phyloP scores from a whole-genome alignment of 805 yeast genomes.

The Candida morakotiae region DNA sequence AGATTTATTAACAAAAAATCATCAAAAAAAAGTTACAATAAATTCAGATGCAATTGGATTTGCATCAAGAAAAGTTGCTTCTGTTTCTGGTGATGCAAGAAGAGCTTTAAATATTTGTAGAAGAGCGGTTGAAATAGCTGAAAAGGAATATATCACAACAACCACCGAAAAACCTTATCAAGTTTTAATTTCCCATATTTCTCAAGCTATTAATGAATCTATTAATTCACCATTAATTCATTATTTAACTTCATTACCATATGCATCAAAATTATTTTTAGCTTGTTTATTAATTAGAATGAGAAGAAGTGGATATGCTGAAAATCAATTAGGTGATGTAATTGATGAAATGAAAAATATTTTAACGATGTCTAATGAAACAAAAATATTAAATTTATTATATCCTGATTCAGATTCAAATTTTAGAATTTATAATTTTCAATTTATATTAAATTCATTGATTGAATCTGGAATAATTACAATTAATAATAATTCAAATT shows the following conservation, averaged over 20 bases:
- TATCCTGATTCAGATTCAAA: slow-evolving; percentile 24
- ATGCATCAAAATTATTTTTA: slow-evolving; percentile 69
- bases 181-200: slow-evolving; percentile 70
- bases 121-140: slow-evolving; percentile 87
- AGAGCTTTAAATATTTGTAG: slow-evolving; percentile 85
- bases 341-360: slow-evolving; percentile 69
- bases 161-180: slow-evolving; percentile 37
- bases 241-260: slow-evolving; percentile 57
- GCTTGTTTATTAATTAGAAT: slow-evolving; percentile 61
- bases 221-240: slow-evolving; percentile 67
- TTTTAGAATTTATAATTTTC: slow-evolving; percentile 56
- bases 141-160: slow-evolving; percentile 45
- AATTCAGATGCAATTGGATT: slow-evolving; percentile 78
- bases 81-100: slow-evolving; percentile 97
- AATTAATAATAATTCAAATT: slow-evolving; percentile 61
- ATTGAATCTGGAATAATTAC: slow-evolving; percentile 76
- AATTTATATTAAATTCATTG: slow-evolving; percentile 60
- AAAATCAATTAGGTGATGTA: slow-evolving; percentile 69
- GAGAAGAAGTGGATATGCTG: slow-evolving; percentile 67
- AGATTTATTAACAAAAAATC: slow-evolving; percentile 34
- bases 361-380: slow-evolving; percentile 32
- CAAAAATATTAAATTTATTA: slow-evolving; percentile 19
- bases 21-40: slow-evolving; percentile 41
- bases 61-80: slow-evolving; percentile 91
- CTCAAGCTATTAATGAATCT: slow-evolving; percentile 75